These are phyloP conservation scores for Leccinum subgranulosum DNA, from an alignment of 768 basidiomycete genomes.

Conservation along the genomic window DNA sequence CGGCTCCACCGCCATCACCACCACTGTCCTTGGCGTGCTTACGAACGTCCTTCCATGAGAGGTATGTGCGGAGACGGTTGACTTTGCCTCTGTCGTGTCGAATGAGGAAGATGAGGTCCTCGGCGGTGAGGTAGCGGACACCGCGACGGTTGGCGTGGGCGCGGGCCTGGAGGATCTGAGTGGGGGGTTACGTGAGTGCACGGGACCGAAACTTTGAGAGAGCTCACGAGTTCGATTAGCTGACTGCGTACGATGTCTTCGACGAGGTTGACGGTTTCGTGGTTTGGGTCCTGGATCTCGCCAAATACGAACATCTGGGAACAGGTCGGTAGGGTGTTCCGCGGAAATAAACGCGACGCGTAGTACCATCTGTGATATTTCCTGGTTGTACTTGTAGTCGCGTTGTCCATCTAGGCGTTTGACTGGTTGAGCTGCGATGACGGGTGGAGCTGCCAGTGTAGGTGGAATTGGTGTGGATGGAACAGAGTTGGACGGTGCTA, in stretches of 20 bases:
- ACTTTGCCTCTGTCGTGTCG: conserved; percentile 93
- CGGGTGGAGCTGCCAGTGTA: background rate
- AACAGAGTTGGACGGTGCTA: conserved; percentile 10
- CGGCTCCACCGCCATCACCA: conserved; percentile 74
- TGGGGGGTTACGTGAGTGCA: background rate
- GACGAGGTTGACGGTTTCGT: conserved; percentile 88
- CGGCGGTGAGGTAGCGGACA: conserved; percentile 82
- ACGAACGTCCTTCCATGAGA: conserved; percentile 96
- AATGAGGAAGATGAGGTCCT: conserved; percentile 96
- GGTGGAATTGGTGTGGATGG: conserved; percentile 22
- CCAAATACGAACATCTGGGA: conserved; percentile 94
- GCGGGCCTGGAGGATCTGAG: conserved; percentile 85
- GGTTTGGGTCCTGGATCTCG: conserved; percentile 86
- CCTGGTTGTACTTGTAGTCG: conserved; percentile 87
- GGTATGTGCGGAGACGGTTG: conserved; percentile 86
- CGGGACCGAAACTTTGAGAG: background rate
- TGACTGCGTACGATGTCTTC: conserved; percentile 93
- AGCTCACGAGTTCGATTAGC: conserved; percentile 79
- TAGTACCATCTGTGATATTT: conserved; percentile 92
- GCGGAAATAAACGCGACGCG: background rate
- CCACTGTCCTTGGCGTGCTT: conserved; percentile 92
- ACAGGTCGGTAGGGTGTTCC: background rate
- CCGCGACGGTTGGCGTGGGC: conserved; percentile 78
- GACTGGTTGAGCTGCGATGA: conserved; percentile 4
- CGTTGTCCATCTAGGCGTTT: conserved; percentile 30